Conservation (phyloP, 1,284 basidiomycete genomes). For the Phaffia rhodozyma region DNA sequence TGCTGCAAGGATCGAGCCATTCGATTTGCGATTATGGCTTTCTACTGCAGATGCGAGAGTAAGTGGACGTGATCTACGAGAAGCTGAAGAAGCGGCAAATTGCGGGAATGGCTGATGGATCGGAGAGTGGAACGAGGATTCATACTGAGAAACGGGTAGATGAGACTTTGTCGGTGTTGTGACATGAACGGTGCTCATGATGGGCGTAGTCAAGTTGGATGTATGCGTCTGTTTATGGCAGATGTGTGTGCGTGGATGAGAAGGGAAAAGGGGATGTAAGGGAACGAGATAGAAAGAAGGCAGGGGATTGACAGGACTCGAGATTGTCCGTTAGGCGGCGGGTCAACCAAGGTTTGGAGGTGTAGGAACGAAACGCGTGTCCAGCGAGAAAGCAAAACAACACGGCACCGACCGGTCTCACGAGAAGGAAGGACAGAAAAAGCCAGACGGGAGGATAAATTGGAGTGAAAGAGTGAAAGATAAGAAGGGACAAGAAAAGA, state of each 20-base stretch:
- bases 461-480: not conserved
- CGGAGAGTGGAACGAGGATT: too few species aligned
- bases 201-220: too few species aligned
- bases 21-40: too few species aligned
- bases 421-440: not conserved
- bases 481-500: not conserved
- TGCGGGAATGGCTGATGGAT: too few species aligned
- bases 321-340: not conserved
- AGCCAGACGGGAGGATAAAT: not conserved
- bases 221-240: too few species aligned
- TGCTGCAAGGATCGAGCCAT: too few species aligned
- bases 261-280: not conserved
- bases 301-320: not conserved
- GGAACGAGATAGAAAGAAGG: not conserved
- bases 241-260: not conserved
- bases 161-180: too few species aligned
- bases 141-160: too few species aligned
- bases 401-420: not conserved
- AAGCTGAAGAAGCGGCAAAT: too few species aligned
- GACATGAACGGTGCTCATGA: too few species aligned
- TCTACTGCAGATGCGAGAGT: too few species aligned
- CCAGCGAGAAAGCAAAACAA: not conserved
- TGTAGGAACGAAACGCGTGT: slow-evolving; percentile 15
- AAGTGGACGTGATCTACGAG: too few species aligned
- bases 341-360: not conserved